phyloP scores from a whole-genome alignment of 768 basidiomycete genomes.

The Tremella yokohamensis region DNA sequence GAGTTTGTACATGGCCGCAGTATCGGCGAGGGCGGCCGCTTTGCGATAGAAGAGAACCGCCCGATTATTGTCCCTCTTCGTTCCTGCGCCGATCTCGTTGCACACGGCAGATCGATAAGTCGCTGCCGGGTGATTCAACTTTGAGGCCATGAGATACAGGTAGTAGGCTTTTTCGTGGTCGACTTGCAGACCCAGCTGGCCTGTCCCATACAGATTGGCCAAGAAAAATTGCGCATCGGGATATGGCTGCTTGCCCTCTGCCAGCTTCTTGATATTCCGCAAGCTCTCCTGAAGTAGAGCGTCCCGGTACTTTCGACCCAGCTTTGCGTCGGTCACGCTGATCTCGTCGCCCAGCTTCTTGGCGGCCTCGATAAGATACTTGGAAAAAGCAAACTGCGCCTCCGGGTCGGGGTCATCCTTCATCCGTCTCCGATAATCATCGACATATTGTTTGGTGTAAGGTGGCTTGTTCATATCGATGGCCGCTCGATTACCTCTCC shows the following conservation, averaged over 20 bases:
- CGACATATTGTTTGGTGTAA: conserved; percentile 92
- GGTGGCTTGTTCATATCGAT: conserved; percentile 56
- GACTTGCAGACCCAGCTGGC: conserved; percentile 88
- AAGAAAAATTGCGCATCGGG: conserved; percentile 98
- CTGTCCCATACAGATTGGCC: conserved; percentile 94
- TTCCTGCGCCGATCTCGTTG: conserved; percentile 97
- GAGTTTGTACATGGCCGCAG: conserved; percentile 99
- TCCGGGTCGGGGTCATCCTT: conserved; percentile 98
- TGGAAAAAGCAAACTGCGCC: conserved; percentile 95
- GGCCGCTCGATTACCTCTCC: conserved; percentile 46
- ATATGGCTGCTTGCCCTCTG: conserved; percentile 73
- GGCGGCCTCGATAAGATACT: conserved; percentile 97
- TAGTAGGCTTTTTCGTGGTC: conserved; percentile 98
- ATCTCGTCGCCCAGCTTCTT: conserved; percentile 65
- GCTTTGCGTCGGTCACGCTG: conserved; percentile 54
- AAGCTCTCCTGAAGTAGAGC: conserved; percentile 78
- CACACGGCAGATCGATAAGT: conserved; percentile 97
- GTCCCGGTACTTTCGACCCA: conserved; percentile 87
- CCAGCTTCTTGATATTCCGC: conserved; percentile 86
- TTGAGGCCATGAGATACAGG: conserved; percentile 91
- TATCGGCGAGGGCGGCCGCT: conserved; percentile 91
- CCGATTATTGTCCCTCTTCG: conserved; percentile 76
- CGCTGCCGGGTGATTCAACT: conserved; percentile 92
- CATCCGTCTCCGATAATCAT: conserved; percentile 94
- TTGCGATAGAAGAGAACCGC: conserved; percentile 96